Conservation (phyloP, 2,329 filamentous ascomycete species). For the Geosmithia morbida region DNA sequence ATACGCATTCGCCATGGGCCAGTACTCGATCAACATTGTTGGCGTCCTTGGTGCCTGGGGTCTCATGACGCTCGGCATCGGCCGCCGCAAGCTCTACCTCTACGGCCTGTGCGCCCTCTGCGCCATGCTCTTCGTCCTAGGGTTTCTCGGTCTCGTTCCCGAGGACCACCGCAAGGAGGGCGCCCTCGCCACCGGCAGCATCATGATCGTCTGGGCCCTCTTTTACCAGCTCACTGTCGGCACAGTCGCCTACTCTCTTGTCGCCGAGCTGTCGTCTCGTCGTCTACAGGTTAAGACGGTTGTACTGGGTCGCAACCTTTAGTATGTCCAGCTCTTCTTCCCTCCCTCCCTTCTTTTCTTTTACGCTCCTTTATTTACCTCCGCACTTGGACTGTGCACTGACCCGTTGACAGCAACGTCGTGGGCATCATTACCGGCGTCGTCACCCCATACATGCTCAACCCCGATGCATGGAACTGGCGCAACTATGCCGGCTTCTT, state of each 20-base stretch:
- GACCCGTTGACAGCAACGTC: conserved; percentile 41
- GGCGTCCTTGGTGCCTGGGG: conserved; percentile 74
- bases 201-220: conserved; percentile 74
- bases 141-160: conserved; percentile 66
- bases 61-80: conserved; percentile 60
- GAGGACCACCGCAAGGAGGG: conserved; percentile 40
- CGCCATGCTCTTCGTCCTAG: conserved; percentile 66
- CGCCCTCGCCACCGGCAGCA: conserved; percentile 65
- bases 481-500: conserved; percentile 79
- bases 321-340: conserved; percentile 30
- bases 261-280: conserved; percentile 70
- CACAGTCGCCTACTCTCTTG: conserved; percentile 79
- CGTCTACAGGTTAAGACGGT: conserved; percentile 85
- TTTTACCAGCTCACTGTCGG: conserved; percentile 80
- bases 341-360: background rate
- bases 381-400: background rate
- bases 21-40: conserved; percentile 60
- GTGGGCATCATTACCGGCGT: conserved; percentile 71
- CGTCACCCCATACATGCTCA: conserved; percentile 85
- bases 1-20: conserved; percentile 47
- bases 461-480: conserved; percentile 79
- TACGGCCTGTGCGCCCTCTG: conserved; percentile 62
- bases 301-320: conserved; percentile 67
- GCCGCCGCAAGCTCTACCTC: conserved; percentile 63
- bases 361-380: background rate